A percentile compares a stretch with the other conserved stretches of the same genome.
phyloP scores from a whole-genome alignment of 2,329 filamentous ascomycete genomes.

The Penicillium nordicum region DNA sequence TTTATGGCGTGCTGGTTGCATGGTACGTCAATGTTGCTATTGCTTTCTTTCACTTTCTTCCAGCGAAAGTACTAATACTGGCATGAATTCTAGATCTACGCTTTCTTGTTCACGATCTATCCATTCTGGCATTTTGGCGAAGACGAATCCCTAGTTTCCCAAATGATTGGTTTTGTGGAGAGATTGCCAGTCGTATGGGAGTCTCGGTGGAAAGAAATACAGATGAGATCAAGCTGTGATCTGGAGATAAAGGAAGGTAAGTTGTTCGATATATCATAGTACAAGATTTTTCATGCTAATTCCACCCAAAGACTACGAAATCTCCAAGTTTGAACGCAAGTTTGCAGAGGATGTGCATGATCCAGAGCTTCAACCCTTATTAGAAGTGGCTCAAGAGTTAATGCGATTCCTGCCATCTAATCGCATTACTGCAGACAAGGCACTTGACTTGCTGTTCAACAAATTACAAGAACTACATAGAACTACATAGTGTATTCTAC shows the following conservation, averaged over 20 bases:
- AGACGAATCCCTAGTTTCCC: conserved; percentile 12
- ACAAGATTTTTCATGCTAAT: not conserved
- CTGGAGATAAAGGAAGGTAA: conserved; percentile 1
- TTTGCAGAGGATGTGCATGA: conserved; percentile 11
- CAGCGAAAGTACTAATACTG: not conserved
- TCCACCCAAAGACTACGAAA: conserved; percentile 2
- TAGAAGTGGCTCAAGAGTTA: conserved; percentile 15
- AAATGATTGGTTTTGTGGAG: conserved; percentile 25
- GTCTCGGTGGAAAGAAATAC: conserved; percentile 16
- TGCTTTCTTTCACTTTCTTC: not conserved
- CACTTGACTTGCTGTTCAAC: conserved; percentile 10
- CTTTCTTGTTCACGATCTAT: conserved; percentile 16
- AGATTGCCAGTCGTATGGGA: conserved; percentile 20
- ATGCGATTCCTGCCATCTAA: conserved; percentile 16
- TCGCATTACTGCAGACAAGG: conserved; percentile 9
- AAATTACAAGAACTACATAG: not conserved
- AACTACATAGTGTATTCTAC: not conserved
- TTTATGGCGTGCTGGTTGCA: conserved; percentile 29
- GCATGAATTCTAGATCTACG: conserved; percentile 18
- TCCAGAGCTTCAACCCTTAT: conserved; percentile 13
- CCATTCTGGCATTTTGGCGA: conserved; percentile 20
- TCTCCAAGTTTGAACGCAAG: conserved; percentile 14
- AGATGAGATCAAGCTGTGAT: conserved; percentile 1
- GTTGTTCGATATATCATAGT: not conserved
- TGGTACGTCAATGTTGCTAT: conserved; percentile 14